These are phyloP conservation scores for Stenocarpella maydis DNA, from an alignment of 2,329 filamentous ascomycete genomes.

Conservation along the genomic window DNA sequence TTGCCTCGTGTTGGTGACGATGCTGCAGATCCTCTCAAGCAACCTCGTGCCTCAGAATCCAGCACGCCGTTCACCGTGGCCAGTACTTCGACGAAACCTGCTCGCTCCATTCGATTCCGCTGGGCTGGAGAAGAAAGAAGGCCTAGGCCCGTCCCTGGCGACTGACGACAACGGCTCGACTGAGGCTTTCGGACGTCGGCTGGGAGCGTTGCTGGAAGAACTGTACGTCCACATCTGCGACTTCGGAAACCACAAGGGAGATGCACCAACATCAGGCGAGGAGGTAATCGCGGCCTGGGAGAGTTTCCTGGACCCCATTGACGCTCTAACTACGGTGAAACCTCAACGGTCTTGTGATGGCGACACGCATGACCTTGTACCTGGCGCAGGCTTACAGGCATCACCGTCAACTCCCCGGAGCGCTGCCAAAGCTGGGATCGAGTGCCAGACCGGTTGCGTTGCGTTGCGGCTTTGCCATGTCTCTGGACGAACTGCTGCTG, in stretches of 20 bases:
- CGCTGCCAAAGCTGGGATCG: neutral
- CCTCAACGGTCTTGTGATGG: conserved; percentile 26
- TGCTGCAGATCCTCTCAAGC: too few species aligned
- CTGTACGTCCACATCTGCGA: conserved; percentile 12
- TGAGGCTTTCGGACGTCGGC: neutral
- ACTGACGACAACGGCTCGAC: too few species aligned
- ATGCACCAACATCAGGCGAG: conserved; percentile 38
- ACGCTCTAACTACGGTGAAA: neutral
- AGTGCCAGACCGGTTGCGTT: conserved; percentile 1
- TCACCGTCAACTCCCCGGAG: neutral
- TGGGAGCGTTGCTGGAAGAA: conserved; percentile 7
- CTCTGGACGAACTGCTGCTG: conserved; percentile 25
- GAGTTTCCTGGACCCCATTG: conserved; percentile 27
- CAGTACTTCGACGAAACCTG: neutral
- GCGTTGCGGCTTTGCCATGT: conserved; percentile 10
- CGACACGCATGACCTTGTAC: conserved; percentile 31
- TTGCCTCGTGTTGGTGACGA: too few species aligned
- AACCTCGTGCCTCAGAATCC: neutral
- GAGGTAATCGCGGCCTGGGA: conserved; percentile 27
- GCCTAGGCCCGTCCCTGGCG: too few species aligned
- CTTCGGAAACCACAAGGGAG: conserved; percentile 46
- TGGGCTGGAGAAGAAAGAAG: too few species aligned
- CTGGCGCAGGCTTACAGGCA: neutral
- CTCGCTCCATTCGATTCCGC: conserved; percentile 1
- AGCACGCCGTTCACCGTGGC: neutral